phyloP scores from a whole-genome alignment of 148 eudicot species.

The Chenopodium quinoa region DNA sequence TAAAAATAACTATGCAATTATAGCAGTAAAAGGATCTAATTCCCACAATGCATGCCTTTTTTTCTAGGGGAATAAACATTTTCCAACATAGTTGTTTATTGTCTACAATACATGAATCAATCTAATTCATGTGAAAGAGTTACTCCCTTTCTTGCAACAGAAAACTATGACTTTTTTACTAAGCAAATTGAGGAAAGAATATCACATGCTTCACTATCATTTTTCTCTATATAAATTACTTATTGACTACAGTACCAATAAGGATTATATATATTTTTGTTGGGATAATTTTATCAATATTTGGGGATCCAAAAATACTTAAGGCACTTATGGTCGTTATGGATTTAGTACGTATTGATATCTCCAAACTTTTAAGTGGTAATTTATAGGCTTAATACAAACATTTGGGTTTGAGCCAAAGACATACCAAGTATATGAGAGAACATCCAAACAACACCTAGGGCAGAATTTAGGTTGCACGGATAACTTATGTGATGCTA shows the following conservation, averaged over 20 bases:
- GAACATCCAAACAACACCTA: not conserved
- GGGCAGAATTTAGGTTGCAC: not conserved
- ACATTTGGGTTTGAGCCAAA: not conserved
- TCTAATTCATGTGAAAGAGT: no score
- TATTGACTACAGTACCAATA: not conserved
- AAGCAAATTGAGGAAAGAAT: not conserved
- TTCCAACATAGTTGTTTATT: not conserved
- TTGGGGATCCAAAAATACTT: no score
- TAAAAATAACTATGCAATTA: not conserved
- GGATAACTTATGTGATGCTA: no score
- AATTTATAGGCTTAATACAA: no score
- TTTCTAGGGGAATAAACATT: not conserved
- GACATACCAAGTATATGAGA: not conserved
- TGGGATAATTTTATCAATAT: not conserved
- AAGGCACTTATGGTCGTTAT: no score
- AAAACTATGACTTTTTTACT: not conserved
- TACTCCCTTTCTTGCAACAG: not conserved
- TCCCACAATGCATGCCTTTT: constrained; percentile 9
- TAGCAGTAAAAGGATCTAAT: constrained; percentile 5
- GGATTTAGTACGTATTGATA: no score
- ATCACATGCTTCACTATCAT: not conserved
- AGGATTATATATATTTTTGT: not conserved
- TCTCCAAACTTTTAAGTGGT: no score
- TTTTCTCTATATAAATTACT: not conserved
- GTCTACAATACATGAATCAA: no score